Percentiles rank a stretch among this genome's conserved stretches.
Conservation (phyloP, 129 eudicot species). For the Logfia minima region DNA sequence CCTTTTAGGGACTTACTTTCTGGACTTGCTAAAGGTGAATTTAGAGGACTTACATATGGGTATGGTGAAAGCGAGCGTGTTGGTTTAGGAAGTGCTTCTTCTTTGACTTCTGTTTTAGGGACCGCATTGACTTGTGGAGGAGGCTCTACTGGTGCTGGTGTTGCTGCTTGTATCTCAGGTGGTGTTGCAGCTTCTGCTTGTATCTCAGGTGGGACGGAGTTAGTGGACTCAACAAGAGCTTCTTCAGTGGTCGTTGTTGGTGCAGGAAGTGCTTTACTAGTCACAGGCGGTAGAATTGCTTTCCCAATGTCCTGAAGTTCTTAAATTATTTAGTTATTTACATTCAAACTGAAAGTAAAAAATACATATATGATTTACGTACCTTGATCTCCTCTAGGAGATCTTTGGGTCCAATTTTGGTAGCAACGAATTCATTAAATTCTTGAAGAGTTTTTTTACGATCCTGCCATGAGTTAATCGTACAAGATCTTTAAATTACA, state of each 20-base stretch:
- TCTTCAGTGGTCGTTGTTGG: slow-evolving; percentile 52
- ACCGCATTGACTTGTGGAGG: slow-evolving; percentile 49
- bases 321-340: neutral
- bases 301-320: slow-evolving; percentile 69
- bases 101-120: slow-evolving; percentile 48
- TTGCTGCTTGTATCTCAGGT: slow-evolving; percentile 10
- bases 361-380: slow-evolving; percentile 9
- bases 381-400: slow-evolving; percentile 80
- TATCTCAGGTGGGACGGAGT: slow-evolving; percentile 24
- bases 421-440: slow-evolving; percentile 60
- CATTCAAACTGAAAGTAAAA: slow-evolving; percentile 10
- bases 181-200: slow-evolving; percentile 16
- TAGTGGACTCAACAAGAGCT: slow-evolving; percentile 35
- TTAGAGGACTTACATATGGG: slow-evolving; percentile 56
- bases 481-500: slow-evolving; percentile 10
- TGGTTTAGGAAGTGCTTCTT: slow-evolving; percentile 48
- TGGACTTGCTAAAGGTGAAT: slow-evolving; percentile 3
- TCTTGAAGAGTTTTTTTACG: slow-evolving; percentile 67
- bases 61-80: slow-evolving; percentile 78
- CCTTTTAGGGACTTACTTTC: neutral
- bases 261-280: slow-evolving; percentile 60
- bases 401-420: slow-evolving; percentile 76
- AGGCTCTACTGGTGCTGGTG: slow-evolving; percentile 33
- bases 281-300: slow-evolving; percentile 73
- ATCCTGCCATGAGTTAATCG: slow-evolving; percentile 55